Evolutionary conservation across 495 filamentous ascomycete genomes (phyloP).

Genomic region (Xylaria nigripes): DNA sequence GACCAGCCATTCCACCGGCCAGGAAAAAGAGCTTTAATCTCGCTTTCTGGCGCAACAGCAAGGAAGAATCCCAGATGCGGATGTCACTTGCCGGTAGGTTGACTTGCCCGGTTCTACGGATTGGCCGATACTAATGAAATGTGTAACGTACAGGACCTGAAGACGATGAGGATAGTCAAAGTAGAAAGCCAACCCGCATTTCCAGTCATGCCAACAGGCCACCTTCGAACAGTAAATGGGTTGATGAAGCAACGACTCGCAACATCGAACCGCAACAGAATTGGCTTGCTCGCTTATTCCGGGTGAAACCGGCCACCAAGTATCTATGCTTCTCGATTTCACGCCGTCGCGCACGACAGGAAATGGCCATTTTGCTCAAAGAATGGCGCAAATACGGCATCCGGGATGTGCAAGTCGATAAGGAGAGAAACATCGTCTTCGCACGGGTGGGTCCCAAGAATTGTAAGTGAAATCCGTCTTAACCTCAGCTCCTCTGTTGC

Average conservation of each 20-base stretch:
- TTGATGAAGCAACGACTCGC: slow-evolving; percentile 22
- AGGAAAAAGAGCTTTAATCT: slow-evolving; percentile 44
- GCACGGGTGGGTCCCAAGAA: slow-evolving; percentile 67
- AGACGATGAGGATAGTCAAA: slow-evolving; percentile 2
- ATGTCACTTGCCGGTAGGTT: slow-evolving; percentile 31
- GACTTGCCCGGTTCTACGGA: not conserved
- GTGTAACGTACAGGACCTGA: slow-evolving; percentile 8
- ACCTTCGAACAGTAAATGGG: not conserved
- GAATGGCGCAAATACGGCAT: slow-evolving; percentile 79
- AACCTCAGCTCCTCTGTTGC: not conserved
- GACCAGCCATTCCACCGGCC: not conserved
- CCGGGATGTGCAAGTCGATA: slow-evolving; percentile 64
- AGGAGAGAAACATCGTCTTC: slow-evolving; percentile 61
- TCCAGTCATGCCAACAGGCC: slow-evolving; percentile 6
- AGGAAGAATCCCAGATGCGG: slow-evolving; percentile 26
- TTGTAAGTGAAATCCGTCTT: slow-evolving; percentile 53
- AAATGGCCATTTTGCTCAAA: slow-evolving; percentile 61
- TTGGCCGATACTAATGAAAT: slow-evolving; percentile 3
- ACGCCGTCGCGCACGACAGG: slow-evolving; percentile 61
- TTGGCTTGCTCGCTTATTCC: slow-evolving; percentile 81
- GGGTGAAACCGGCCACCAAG: slow-evolving; percentile 72
- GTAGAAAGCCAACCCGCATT: slow-evolving; percentile 7
- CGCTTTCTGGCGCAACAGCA: slow-evolving; percentile 38
- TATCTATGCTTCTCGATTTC: slow-evolving; percentile 65
- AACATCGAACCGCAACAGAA: slow-evolving; percentile 57